Evolutionary conservation across 352 stramenopile genomes (phyloP), one percentile per base, ranked within the genome.

Genomic region (Globisporangium emineosum): DNA sequence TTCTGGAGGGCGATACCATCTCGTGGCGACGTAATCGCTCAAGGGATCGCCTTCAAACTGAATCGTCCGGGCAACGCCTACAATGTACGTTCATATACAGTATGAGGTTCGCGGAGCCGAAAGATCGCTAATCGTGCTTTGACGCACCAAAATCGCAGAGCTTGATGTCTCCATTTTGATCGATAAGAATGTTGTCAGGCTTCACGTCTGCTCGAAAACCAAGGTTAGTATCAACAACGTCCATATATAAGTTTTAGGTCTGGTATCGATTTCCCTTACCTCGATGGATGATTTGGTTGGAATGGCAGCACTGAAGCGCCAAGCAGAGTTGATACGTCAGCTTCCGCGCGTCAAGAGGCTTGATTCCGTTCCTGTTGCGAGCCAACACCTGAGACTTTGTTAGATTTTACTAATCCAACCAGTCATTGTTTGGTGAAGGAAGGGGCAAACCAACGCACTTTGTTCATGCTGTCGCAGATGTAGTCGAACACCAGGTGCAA

Each of bases 401-500:
- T 42, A 43, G 15, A 30, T 21, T n/a, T 8, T 7, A n/a, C 5
- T 2, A 5, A 47, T 2, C 17, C 17, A 23, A 17, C 15, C 37
- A 45, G 37, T 19, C 9, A 17, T 5, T 45, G 15, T 45, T 9
- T 21, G 15, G 9, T 19, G 5, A 45, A 45, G 37, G 5, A 45
- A 13, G 9, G 15, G 10, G 37, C 37, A 45, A 45, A 45, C 37
- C 15, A 40, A 45, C 64, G 19, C 45, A 94, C 86, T 71, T 89
- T 90, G 56, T 86, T 76, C 74, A 94, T 79, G 15, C 71, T 84
- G 43, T 83, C 79, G 33, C 77, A 78, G 1, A 91, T 82, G 61
- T 78, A 89, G 60, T 94, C 86, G 65, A 94, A 93, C 10, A 94
- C 86, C 5, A 94, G 69, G 32, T 94, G 81, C 8, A 94, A 64